A percentile compares a stretch with the other conserved stretches of the same genome.
Evolutionary conservation across 176 grass and related monocot genomes (phyloP).

Genomic region (Zoysia pacifica): DNA sequence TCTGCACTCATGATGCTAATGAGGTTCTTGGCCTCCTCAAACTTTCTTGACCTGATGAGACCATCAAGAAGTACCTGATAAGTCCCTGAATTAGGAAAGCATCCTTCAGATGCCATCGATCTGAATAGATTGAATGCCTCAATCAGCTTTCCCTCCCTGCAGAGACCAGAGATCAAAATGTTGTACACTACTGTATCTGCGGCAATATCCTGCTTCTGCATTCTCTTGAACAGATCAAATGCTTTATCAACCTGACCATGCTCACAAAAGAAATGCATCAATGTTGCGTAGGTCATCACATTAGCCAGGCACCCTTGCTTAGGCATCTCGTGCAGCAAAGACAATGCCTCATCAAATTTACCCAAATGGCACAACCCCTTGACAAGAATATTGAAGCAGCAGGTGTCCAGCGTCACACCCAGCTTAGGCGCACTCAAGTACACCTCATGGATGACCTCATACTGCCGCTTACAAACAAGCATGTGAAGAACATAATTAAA

Average conservation of each 20-base stretch:
- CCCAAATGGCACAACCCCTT: slow-evolving; percentile 67
- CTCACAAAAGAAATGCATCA: slow-evolving; percentile 74
- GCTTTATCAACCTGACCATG: slow-evolving; percentile 50
- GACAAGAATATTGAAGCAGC: slow-evolving; percentile 87
- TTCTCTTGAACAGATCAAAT: slow-evolving; percentile 62
- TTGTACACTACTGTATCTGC: slow-evolving; percentile 78
- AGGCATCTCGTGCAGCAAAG: slow-evolving; percentile 75
- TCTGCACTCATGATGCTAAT: slow-evolving; percentile 62
- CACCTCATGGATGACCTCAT: slow-evolving; percentile 70
- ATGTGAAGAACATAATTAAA: slow-evolving; percentile 89
- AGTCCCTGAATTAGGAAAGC: slow-evolving; percentile 81
- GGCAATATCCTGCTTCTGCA: slow-evolving; percentile 48
- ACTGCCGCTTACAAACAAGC: slow-evolving; percentile 84
- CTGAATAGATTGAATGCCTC: slow-evolving; percentile 59
- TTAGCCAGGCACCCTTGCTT: slow-evolving; percentile 75
- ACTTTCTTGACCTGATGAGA: slow-evolving; percentile 55
- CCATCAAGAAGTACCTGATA: slow-evolving; percentile 80
- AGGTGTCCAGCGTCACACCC: slow-evolving; percentile 68
- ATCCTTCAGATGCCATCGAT: slow-evolving; percentile 57
- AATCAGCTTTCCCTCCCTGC: slow-evolving; percentile 53
- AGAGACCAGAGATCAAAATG: slow-evolving; percentile 82
- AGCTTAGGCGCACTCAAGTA: slow-evolving; percentile 58
- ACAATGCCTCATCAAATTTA: slow-evolving; percentile 56
- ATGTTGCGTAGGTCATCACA: slow-evolving; percentile 66
- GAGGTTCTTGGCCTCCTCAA: slow-evolving; percentile 58